Evolutionary conservation across 192 early-diverging fungal genomes (phyloP), one percentile per base, ranked within the genome.

Genomic region (Coemansia sp.): DNA sequence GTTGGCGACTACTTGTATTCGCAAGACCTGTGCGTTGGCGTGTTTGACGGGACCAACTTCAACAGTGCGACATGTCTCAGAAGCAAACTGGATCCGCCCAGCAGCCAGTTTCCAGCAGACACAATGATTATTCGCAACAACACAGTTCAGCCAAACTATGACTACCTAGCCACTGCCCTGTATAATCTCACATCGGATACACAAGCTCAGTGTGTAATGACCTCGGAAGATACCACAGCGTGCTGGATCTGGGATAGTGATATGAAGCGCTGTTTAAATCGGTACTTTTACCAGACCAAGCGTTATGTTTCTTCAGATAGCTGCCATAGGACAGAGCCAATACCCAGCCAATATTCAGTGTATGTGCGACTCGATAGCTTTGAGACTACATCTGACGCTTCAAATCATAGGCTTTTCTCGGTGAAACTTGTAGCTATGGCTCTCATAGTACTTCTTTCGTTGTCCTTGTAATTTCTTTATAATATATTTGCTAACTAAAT

Each of bases 171-270:
- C 20, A 47, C 54, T 20, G 66, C 60, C 13, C 13, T 68, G 26
- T 31, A 47, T 12, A 68, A 68, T 36, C 58, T 75, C 14, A 68
- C 65, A 3, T 55, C 42, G 6, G 55, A 54, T 4, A 68, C 65
- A 14, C 65, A 68, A 44, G 72, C 72, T 12, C 72, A 75, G 65
- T 75, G 72, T 35, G 61, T 75, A 0, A 75, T 75, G 72, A 75
- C 72, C 3, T 45, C 41, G 21, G n/a, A 9, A 1, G 64, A 67
- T 10, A 35, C 57, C 18, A 68, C 72, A 0, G 65, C 72, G 0
- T 75, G 72, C 55, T 75, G 72, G 72, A 18, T 75, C 7, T 75
- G 72, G 72, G 50, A 68, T 35, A 47, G 15, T 16, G 38, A 28
- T 9, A 53, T 75, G 18, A 48, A 50, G 6, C 19, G 49, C 48